Conservation (phyloP, 176 grass and related monocot genomes). For the Zoysia pacifica region DNA sequence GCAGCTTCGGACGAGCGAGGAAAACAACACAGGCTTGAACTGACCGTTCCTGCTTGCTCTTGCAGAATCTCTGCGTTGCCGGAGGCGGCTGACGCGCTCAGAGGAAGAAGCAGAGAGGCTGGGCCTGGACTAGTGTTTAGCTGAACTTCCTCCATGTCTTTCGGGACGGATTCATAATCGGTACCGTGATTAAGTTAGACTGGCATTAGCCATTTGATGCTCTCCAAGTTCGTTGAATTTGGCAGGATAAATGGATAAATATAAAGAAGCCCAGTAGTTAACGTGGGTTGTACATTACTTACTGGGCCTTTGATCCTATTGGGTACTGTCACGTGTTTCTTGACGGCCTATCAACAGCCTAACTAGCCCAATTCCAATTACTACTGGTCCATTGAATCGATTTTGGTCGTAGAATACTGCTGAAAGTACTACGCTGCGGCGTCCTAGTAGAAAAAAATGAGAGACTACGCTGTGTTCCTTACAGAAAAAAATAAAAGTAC, state of each 20-base stretch:
- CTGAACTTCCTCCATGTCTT: conserved; percentile 18
- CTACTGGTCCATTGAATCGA: not conserved
- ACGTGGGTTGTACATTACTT: not conserved
- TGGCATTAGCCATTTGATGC: not conserved
- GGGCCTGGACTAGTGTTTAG: conserved; percentile 27
- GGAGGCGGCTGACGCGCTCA: conserved; percentile 9
- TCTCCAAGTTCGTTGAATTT: not conserved
- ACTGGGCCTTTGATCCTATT: not conserved
- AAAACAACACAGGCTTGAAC: conserved; percentile 8
- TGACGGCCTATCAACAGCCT: not conserved
- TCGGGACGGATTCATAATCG: conserved; percentile 20
- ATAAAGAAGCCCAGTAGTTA: not conserved
- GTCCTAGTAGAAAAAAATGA: too few species aligned
- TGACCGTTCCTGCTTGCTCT: not conserved
- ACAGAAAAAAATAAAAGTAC: too few species aligned
- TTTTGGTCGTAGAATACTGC: not conserved
- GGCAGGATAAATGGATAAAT: not conserved
- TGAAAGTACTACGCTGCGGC: too few species aligned
- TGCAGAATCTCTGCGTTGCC: conserved; percentile 17
- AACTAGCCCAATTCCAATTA: not conserved
- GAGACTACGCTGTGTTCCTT: too few species aligned
- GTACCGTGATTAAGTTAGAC: conserved; percentile 18
- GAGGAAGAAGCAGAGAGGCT: too few species aligned
- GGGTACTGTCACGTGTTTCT: not conserved
- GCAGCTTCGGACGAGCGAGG: not conserved